Conservation (phyloP, 495 filamentous ascomycete species). For the Aspergillus hancockii region DNA sequence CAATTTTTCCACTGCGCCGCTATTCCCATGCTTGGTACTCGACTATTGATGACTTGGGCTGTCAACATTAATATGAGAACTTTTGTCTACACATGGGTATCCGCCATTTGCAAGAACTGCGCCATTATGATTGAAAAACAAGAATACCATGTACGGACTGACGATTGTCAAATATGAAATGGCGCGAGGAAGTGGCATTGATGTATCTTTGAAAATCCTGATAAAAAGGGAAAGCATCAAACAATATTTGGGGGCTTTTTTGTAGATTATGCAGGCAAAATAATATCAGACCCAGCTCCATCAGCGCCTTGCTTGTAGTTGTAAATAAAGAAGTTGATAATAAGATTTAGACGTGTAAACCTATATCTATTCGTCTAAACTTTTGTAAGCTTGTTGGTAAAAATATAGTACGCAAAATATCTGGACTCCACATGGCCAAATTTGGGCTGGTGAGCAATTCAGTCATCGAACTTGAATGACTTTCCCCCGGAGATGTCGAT, state of each 20-base stretch:
- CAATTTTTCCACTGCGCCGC: no score
- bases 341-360: constrained; percentile 9
- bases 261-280: background rate
- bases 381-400: constrained; percentile 6
- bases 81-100: background rate
- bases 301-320: constrained; percentile 31
- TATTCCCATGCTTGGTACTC: background rate
- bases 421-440: background rate
- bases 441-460: constrained; percentile 22
- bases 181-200: background rate
- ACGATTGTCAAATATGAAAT: background rate
- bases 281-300: constrained; percentile 26
- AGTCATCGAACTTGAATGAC: constrained; percentile 88
- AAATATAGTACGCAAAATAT: background rate
- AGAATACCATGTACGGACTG: background rate
- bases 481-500: constrained; percentile 71
- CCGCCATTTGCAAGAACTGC: background rate
- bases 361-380: constrained; percentile 24
- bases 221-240: background rate
- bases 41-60: background rate
- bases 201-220: background rate
- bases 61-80: background rate
- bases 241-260: background rate
- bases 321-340: constrained; percentile 12
- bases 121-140: background rate